Conservation (phyloP, 2,329 filamentous ascomycete species). For the Fusarium sp. region DNA sequence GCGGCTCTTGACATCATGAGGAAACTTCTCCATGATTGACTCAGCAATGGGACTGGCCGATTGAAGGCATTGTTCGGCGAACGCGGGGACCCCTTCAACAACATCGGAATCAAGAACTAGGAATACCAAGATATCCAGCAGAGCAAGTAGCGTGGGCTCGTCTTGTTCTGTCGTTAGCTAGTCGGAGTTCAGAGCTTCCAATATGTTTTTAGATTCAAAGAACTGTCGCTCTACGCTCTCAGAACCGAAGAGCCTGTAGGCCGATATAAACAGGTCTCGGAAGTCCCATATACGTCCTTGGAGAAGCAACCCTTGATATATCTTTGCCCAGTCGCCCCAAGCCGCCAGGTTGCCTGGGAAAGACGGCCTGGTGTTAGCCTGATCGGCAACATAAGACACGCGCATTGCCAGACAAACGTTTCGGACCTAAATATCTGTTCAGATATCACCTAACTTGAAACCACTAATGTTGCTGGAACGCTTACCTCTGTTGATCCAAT, state of each 20-base stretch:
- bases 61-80: not conserved
- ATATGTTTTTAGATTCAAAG: not conserved
- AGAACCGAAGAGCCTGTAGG: not conserved
- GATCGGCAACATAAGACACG: not conserved
- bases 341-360: not conserved
- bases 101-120: not conserved
- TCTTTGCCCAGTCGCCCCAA: not conserved
- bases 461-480: not conserved
- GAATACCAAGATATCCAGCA: not conserved
- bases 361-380: fast-evolving
- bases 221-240: not conserved
- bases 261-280: not conserved
- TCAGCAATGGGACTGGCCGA: not conserved
- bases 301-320: not conserved
- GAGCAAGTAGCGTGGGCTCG: not conserved
- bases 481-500: not conserved
- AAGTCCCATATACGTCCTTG: not conserved
- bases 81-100: not conserved
- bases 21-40: not conserved
- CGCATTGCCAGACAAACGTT: not conserved
- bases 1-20: not conserved
- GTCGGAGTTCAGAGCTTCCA: not conserved
- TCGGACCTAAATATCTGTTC: not conserved
- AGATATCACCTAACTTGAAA: not conserved
- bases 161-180: not conserved